Evolutionary conservation across 2,329 filamentous ascomycete genomes (phyloP), one percentile per base, ranked within the genome.

Genomic region (Tolypocladium sp.): DNA sequence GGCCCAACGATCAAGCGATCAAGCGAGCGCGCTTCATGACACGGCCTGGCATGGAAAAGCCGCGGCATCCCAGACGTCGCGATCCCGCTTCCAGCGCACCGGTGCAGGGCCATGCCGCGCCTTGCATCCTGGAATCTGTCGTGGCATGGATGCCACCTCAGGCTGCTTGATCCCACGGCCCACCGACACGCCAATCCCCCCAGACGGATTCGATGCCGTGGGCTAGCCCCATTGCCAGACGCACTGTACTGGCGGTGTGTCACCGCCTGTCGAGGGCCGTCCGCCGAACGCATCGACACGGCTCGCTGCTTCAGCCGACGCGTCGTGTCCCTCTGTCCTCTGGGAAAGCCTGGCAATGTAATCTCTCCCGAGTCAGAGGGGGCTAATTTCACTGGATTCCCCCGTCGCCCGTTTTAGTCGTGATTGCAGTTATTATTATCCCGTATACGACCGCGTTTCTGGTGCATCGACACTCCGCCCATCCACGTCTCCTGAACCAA

Each of bases 301-400:
- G 70, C 57, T 59, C 55, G 57, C 61, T 59, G 63, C 64, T 64
- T 62, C 37, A 67, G 30, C 30, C n/a, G 49, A 22, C 30, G 12
- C 49, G 30, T 30, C 46, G 17, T 49, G 46, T 20, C 27, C 46
- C 44, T 49, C 44, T 27, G 17, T 51, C 46, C 46, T 51, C 27
- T 30, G 17, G 44, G 25, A 17, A 25, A 20, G 46, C 46, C 27
- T 33, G 46, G 27, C 64, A 68, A 22, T 41, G 58, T 62, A 69
- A 67, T 70, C 60, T 70, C 66, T 66, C 61, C 58, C 60, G 60
- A 58, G 58, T 61, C 59, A 61, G 62, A 63, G 46, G 44, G 44
- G 17, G 57, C 57, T 67, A 67, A 71, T 70, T 66, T 70, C 60
- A 63, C 63, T 58, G 57, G 61, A 63, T 65, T 67, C 64, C 65